These are phyloP conservation scores for Cercospora sesami DNA, from an alignment of 2,329 filamentous ascomycete species.

Conservation along the genomic window DNA sequence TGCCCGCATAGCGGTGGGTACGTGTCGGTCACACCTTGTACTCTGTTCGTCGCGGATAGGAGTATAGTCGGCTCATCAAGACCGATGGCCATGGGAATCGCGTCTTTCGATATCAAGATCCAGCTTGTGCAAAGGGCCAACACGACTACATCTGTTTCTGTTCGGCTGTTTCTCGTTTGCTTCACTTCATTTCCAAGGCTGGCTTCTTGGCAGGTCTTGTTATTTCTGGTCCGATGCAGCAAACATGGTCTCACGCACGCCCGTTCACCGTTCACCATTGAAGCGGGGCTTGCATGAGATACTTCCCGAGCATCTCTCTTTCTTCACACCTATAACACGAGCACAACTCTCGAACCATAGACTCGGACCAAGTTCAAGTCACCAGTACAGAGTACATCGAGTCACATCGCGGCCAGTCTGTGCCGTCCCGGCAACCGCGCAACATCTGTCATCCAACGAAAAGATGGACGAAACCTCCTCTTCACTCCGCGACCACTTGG, in stretches of 20 bases:
- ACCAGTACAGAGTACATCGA: background rate
- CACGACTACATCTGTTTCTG: too few species aligned
- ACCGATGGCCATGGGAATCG: background rate
- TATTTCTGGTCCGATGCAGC: background rate
- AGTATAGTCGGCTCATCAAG: background rate
- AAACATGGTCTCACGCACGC: background rate
- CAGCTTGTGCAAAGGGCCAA: background rate
- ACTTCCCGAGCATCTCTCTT: too few species aligned
- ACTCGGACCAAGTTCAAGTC: too few species aligned
- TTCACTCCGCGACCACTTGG: background rate
- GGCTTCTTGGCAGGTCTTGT: background rate
- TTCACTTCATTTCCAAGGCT: background rate
- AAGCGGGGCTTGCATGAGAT: too few species aligned
- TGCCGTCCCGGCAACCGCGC: background rate
- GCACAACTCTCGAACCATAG: too few species aligned
- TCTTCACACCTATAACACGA: too few species aligned
- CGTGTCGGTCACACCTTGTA: background rate
- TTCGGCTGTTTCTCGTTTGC: background rate
- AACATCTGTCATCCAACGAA: background rate
- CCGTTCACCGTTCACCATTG: too few species aligned
- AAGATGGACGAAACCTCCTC: background rate
- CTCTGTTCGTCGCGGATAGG: background rate
- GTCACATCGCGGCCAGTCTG: background rate
- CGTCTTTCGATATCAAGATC: background rate
- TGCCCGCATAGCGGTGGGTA: background rate